Evolutionary conservation across 768 basidiomycete species (phyloP), one percentile per base, ranked within the genome.

Genomic region (Piloderma croceum): DNA sequence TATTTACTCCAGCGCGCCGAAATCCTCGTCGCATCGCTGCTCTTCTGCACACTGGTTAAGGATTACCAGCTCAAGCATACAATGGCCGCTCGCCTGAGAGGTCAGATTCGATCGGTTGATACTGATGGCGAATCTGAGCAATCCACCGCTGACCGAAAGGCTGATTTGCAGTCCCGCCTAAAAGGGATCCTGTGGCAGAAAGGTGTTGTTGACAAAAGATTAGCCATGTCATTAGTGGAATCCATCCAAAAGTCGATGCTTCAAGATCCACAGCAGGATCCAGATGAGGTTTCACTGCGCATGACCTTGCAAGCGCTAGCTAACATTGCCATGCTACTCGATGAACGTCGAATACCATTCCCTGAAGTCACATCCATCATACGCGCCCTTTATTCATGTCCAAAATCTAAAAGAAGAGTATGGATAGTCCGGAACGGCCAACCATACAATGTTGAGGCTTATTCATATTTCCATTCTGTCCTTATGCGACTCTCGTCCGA

Each of bases 1-100:
- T 70, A 80, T 7, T 83, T 81, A 41, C 64, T 90, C 15, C 56
- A 87, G 27, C 85, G 90, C 36, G 84, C 85, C 19, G 88, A 90
- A 54, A 78, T 90, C 36, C 70, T 90, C 29, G 68, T 84, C n/a
- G 86, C 76, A 0, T 80, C 82, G 1, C 60, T 89, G 20, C 61
- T 88, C 5, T 84, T 89, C 41, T 81, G 72, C 1, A 59, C 77
- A 31, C 53, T 85, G 15, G 60, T 85, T 31, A 76, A 81, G 47
- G 81, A 86, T 22, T 82, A 72, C 66, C 74, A 83, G 52, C 42
- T 59, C 9, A 62, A 63, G 19, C 59, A 55, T 39, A 56, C 54
- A 36, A 45, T 53, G 25, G 56, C 58, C 25, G 51, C 52, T 21
- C 47, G 60, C 33, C 34, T 20, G 35, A 49, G 50, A 43, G 38